Evolutionary conservation across 2,329 filamentous ascomycete species (phyloP).

Genomic region (Ascochyta pisi): DNA sequence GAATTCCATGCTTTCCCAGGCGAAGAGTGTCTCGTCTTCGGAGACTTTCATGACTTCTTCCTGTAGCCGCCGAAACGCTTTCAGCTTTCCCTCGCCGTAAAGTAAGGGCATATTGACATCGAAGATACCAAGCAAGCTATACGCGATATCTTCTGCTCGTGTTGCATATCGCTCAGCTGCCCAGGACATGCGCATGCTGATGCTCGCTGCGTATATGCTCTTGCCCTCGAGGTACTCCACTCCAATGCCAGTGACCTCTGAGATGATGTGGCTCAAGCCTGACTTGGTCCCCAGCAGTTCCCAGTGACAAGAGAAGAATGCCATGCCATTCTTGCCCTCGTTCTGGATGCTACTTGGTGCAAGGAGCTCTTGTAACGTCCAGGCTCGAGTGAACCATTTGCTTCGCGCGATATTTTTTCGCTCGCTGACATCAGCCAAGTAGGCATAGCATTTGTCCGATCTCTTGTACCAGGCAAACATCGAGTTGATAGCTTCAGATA

Average conservation of each 20-base stretch:
- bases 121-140: conserved; percentile 30
- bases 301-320: conserved; percentile 21
- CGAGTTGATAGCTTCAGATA: conserved; percentile 25
- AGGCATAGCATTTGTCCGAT: conserved; percentile 22
- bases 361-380: conserved; percentile 30
- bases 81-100: conserved; percentile 27
- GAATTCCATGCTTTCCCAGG: conserved; percentile 19
- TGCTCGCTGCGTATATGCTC: conserved; percentile 12
- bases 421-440: conserved; percentile 18
- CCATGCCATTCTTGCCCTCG: conserved; percentile 2
- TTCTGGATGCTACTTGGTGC: conserved; percentile 16
- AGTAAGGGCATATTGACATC: conserved; percentile 28
- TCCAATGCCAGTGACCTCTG: conserved; percentile 10
- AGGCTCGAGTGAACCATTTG: conserved; percentile 25
- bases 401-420: not conserved
- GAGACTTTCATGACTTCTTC: conserved; percentile 35
- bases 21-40: conserved; percentile 28
- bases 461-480: conserved; percentile 29
- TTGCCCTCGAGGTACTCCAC: conserved; percentile 9
- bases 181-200: conserved; percentile 33
- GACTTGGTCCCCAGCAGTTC: conserved; percentile 9
- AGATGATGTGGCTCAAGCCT: not conserved
- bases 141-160: conserved; percentile 30
- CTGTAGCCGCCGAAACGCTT: conserved; percentile 25
- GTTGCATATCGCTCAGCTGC: conserved; percentile 24